Conservation (phyloP, 2,329 filamentous ascomycete genomes). For the Epichloe bromicola region DNA sequence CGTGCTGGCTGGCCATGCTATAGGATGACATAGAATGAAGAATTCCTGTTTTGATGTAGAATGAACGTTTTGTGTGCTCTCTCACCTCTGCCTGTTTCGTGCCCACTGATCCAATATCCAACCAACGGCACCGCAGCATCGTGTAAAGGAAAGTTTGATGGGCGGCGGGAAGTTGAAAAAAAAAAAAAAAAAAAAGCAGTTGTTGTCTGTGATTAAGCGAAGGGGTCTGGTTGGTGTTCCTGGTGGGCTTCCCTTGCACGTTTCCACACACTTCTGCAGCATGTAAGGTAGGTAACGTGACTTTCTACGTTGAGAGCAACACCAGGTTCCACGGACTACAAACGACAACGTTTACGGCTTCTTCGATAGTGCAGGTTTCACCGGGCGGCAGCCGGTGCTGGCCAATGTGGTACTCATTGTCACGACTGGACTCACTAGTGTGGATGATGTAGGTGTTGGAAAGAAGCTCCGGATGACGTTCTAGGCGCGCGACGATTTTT, state of each 20-base stretch:
- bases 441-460: no score
- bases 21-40: no score
- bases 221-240: slow-evolving; percentile 49
- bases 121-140: not conserved
- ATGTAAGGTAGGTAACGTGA: slow-evolving; percentile 42
- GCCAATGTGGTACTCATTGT: slow-evolving; percentile 49
- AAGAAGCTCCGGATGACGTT: no score
- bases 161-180: no score
- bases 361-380: slow-evolving; percentile 45
- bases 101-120: not conserved
- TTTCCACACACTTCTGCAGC: slow-evolving; percentile 37
- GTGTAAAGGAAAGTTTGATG: no score
- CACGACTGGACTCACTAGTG: slow-evolving; percentile 10
- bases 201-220: slow-evolving; percentile 38
- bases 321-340: slow-evolving; percentile 39
- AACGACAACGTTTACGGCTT: slow-evolving; percentile 49
- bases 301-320: slow-evolving; percentile 26
- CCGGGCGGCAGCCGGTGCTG: slow-evolving; percentile 45
- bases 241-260: slow-evolving; percentile 11
- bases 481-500: no score
- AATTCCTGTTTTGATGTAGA: no score
- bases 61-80: not conserved
- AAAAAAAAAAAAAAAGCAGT: slow-evolving; percentile 24
- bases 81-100: not conserved
- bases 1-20: no score